Evolutionary conservation across 768 basidiomycete species (phyloP), one percentile per base, ranked within the genome.

Genomic region (Sutorius australiensis): DNA sequence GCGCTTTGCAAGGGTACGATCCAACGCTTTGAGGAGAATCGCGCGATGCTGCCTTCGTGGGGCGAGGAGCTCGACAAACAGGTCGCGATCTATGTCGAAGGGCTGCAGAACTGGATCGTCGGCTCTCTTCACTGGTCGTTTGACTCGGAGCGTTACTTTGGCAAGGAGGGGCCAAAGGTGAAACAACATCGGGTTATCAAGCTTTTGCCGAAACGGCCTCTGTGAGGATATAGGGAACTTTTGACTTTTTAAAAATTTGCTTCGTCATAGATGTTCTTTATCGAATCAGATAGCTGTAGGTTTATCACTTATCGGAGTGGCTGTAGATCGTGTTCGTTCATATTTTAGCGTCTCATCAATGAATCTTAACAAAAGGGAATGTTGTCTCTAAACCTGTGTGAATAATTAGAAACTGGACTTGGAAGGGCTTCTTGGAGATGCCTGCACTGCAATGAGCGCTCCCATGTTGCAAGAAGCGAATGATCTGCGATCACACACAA

Each of bases 111-210:
- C 55, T 87, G 86, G 87, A 84, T 86, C 56, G 79, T 85, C 31
- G 87, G 84, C 71, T 82, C 80, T 34, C 67, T 87, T 36, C 80
- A 86, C 55, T 89, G 87, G 87, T 84, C 83, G 64, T 87, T 86
- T 68, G 76, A 80, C 67, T 81, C 81, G 3, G 75, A 77, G 51
- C 77, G 87, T 3, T 89, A 89, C 63, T 89, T 89, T 61, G 87
- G 84, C 16, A 68, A 71, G 36, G 60, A 80, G 10, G 84, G 84
- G 27, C 60, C 65, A 17, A 72, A 76, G 34, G 75, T 87, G 47
- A 86, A 84, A 72, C 70, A 75, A 58, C 69, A 75, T 50, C 72
- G 82, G 33, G 28, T 79, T 55, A 75, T 88, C 48, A 72, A 75
- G 51, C 74, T 87, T 36, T 67, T 82, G 16, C 78, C 79, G 6